Evolutionary conservation across 2,329 filamentous ascomycete genomes (phyloP).

Genomic region (Fonsecaea pugnacius): DNA sequence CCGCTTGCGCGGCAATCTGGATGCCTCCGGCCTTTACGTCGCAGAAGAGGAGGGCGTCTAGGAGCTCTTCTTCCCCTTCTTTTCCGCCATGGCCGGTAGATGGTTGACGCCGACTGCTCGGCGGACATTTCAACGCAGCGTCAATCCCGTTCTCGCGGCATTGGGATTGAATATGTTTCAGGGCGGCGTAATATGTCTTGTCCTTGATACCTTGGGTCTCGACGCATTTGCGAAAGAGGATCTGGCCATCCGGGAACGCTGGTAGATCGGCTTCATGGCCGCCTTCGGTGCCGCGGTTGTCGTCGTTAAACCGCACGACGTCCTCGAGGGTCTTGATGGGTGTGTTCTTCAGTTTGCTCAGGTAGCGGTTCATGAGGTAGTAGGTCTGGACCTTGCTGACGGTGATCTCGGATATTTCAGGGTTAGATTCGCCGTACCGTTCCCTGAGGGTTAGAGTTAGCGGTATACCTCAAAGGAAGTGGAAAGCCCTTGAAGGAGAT

Average conservation of each 20-base stretch:
- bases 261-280: constrained; percentile 36
- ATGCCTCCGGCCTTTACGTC: constrained; percentile 40
- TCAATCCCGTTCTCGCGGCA: constrained; percentile 41
- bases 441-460: constrained; percentile 17
- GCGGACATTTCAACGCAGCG: constrained; percentile 35
- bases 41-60: constrained; percentile 41
- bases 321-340: constrained; percentile 35
- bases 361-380: constrained; percentile 34
- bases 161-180: constrained; percentile 39
- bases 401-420: constrained; percentile 33
- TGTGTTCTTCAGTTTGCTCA: constrained; percentile 31
- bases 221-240: constrained; percentile 28
- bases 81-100: neutral
- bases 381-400: constrained; percentile 35
- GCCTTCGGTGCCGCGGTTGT: constrained; percentile 36
- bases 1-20: constrained; percentile 43
- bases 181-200: constrained; percentile 38
- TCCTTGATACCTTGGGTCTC: constrained; percentile 35
- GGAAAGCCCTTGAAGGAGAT: neutral
- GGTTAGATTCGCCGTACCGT: constrained; percentile 28
- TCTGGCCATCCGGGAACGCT: constrained; percentile 40
- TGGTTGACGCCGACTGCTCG: neutral
- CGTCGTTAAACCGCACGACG: constrained; percentile 33
- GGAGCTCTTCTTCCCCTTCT: constrained; percentile 17
- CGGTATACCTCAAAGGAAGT: neutral